phyloP scores from a whole-genome alignment of 2,329 filamentous ascomycete species.

The Dactylonectria macrodidyma region DNA sequence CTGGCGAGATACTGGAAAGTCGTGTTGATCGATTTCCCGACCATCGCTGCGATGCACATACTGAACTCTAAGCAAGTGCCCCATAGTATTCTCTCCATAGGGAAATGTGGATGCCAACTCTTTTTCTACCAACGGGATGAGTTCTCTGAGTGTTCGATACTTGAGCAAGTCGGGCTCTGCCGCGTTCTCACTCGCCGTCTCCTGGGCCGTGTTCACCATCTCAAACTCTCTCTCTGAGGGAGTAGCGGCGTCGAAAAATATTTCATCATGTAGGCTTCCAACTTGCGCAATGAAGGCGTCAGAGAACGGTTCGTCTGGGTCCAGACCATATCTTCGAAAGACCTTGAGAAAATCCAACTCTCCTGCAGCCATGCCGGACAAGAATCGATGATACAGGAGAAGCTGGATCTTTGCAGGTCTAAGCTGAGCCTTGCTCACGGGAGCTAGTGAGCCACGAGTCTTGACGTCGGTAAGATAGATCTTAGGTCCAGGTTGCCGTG shows the following conservation, averaged over 20 bases:
- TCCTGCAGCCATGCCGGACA: constrained; percentile 82
- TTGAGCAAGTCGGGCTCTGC: constrained; percentile 56
- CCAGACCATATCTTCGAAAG: constrained; percentile 79
- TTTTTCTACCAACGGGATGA: constrained; percentile 61
- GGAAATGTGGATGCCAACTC: constrained; percentile 70
- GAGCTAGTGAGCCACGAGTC: constrained; percentile 78
- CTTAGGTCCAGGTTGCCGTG: constrained; percentile 42
- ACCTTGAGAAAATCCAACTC: constrained; percentile 79
- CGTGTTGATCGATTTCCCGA: constrained; percentile 66
- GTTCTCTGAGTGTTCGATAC: constrained; percentile 64
- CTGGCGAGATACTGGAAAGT: constrained; percentile 77
- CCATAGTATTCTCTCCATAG: constrained; percentile 62
- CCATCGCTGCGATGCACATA: constrained; percentile 69
- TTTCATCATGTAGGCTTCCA: constrained; percentile 75
- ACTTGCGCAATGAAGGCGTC: constrained; percentile 85
- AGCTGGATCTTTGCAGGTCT: constrained; percentile 88
- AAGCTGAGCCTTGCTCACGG: constrained; percentile 76
- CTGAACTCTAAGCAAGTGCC: constrained; percentile 67
- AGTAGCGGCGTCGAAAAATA: constrained; percentile 67
- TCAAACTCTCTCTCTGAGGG: constrained; percentile 49
- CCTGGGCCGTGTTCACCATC: constrained; percentile 15
- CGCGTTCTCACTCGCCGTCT: constrained; percentile 32
- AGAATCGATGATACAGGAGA: constrained; percentile 88
- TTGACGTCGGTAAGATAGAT: constrained; percentile 92
- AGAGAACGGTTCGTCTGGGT: constrained; percentile 78